A percentile compares a stretch with the other conserved stretches of the same genome.
Evolutionary conservation across 2,329 filamentous ascomycete species (phyloP).

Genomic region (Talaromyces sp.): DNA sequence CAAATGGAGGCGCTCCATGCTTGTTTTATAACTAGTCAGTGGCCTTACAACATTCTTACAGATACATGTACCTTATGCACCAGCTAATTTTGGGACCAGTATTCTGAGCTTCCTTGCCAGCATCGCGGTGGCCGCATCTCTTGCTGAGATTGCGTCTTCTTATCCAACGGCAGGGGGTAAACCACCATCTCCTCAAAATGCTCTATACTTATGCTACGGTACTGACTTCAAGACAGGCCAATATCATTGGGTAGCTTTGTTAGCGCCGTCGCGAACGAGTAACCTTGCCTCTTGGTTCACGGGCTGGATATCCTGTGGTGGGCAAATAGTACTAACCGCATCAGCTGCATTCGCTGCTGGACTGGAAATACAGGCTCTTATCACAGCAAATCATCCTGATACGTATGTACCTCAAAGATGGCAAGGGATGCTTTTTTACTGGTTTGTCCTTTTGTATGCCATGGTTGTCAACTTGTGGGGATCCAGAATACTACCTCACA

Average conservation of each 20-base stretch:
- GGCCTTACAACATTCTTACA: background rate
- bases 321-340: background rate
- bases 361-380: background rate
- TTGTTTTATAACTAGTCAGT: background rate
- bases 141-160: background rate
- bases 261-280: background rate
- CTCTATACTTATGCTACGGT: background rate
- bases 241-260: background rate
- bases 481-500: background rate
- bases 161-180: background rate
- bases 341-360: background rate
- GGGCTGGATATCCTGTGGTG: background rate
- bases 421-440: background rate
- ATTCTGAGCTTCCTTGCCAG: background rate
- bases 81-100: background rate
- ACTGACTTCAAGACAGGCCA: background rate
- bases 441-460: background rate
- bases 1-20: background rate
- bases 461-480: background rate
- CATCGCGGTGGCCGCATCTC: background rate
- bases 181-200: background rate
- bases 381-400: background rate
- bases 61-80: background rate
- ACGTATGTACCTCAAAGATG: background rate
- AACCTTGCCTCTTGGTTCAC: background rate